A percentile compares a stretch with the other conserved stretches of the same genome.
These are phyloP conservation scores for Didymella sp. DNA, from an alignment of 2,329 filamentous ascomycete genomes.

Conservation along the genomic window DNA sequence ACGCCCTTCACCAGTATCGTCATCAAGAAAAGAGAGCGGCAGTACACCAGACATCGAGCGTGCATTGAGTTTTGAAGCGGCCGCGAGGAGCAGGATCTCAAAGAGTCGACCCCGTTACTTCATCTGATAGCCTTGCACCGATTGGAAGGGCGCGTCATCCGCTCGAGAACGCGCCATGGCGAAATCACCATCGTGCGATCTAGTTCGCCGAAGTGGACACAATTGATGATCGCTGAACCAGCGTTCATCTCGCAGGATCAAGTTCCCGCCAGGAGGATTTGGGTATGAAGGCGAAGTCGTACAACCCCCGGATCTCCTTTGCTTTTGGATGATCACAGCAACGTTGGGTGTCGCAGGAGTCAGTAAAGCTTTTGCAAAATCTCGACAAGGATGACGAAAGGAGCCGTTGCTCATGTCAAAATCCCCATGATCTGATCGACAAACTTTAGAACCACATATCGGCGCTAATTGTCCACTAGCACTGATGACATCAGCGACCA, in stretches of 20 bases:
- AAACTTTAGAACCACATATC: constrained; percentile 8
- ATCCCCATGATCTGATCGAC: constrained; percentile 7
- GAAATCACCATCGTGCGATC: neutral
- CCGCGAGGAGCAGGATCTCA: constrained; percentile 3
- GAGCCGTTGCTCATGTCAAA: neutral
- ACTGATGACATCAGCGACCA: constrained; percentile 14
- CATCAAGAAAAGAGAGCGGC: neutral
- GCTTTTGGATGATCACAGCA: constrained; percentile 1
- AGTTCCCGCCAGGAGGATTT: neutral
- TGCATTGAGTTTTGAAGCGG: constrained; percentile 2
- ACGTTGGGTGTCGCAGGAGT: neutral
- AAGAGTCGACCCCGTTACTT: neutral
- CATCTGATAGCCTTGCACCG: neutral
- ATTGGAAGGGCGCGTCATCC: constrained; percentile 6
- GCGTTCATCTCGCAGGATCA: constrained; percentile 17
- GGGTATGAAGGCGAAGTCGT: neutral
- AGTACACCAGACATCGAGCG: neutral
- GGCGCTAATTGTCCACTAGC: constrained; percentile 11
- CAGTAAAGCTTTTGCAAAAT: too few species aligned
- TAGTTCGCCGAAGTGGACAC: constrained; percentile 5
- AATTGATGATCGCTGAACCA: constrained; percentile 4
- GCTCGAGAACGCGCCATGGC: constrained; percentile 3
- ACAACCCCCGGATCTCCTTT: neutral
- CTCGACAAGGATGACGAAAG: neutral
- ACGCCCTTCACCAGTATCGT: neutral